Evolutionary conservation across 2,329 filamentous ascomycete genomes (phyloP).

Genomic region (Monosporascus cannonballus): DNA sequence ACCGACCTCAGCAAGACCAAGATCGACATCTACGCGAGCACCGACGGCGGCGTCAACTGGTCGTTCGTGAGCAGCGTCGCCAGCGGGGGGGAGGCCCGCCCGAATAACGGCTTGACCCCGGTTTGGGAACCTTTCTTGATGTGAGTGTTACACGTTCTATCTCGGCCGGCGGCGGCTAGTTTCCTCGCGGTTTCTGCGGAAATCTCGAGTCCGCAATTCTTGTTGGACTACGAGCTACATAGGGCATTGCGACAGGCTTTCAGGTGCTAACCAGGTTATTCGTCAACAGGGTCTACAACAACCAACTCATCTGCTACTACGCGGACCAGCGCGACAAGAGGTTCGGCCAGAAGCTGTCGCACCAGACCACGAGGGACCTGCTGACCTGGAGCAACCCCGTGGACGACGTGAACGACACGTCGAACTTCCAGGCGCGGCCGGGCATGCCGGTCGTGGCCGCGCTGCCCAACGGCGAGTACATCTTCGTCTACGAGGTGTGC

Average conservation of each 20-base stretch:
- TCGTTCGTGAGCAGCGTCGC: constrained; percentile 60
- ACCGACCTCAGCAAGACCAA: constrained; percentile 54
- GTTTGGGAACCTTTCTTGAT: constrained; percentile 68
- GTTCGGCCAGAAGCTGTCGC: constrained; percentile 61
- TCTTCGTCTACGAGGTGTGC: constrained; percentile 38
- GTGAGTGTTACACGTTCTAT: constrained; percentile 12
- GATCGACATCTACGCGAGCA: constrained; percentile 62
- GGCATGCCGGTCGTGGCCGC: constrained; percentile 37
- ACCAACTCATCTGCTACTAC: constrained; percentile 59
- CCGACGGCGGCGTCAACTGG: constrained; percentile 56
- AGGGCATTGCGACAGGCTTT: background rate
- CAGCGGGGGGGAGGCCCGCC: constrained; percentile 49
- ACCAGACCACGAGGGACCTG: constrained; percentile 55
- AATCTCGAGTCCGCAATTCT: too few species aligned
- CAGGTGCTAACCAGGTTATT: background rate
- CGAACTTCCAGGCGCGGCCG: constrained; percentile 9
- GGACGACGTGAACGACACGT: constrained; percentile 52
- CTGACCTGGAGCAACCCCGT: constrained; percentile 51
- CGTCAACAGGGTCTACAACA: constrained; percentile 41
- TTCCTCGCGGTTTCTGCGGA: too few species aligned
- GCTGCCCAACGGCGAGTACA: constrained; percentile 52
- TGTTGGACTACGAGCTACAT: too few species aligned
- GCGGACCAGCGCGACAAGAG: constrained; percentile 60
- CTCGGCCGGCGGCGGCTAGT: too few species aligned
- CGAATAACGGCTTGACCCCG: constrained; percentile 58